A percentile compares a stretch with the other conserved stretches of the same genome.
phyloP scores from a whole-genome alignment of 2,329 filamentous ascomycete species.

The Talaromyces sp. region DNA sequence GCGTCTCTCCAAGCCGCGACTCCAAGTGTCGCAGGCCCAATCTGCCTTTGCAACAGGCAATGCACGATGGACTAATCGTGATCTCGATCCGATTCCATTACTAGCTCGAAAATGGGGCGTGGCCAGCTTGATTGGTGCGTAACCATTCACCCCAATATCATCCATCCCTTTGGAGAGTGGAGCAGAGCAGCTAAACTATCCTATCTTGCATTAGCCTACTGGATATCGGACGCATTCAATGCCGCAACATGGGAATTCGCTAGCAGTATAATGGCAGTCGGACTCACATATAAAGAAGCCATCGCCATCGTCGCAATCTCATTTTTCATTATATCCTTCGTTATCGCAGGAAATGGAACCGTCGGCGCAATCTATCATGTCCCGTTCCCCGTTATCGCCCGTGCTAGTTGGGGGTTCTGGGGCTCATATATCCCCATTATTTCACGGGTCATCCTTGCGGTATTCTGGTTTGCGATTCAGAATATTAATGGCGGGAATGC shows the following conservation, averaged over 20 bases:
- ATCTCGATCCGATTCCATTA: slow-evolving; percentile 53
- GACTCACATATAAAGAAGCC: slow-evolving; percentile 53
- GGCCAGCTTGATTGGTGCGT: slow-evolving; percentile 43
- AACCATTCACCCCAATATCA: background rate
- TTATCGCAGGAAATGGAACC: slow-evolving; percentile 65
- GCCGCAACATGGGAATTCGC: slow-evolving; percentile 60
- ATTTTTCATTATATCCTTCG: slow-evolving; percentile 58
- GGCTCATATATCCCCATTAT: slow-evolving; percentile 59
- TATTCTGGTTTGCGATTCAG: slow-evolving; percentile 69
- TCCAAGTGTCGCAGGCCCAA: slow-evolving; percentile 49
- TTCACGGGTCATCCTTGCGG: slow-evolving; percentile 56
- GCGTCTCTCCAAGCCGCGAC: slow-evolving; percentile 41
- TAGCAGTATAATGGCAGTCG: slow-evolving; percentile 40
- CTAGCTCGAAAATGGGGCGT: slow-evolving; percentile 51
- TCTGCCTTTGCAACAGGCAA: slow-evolving; percentile 51
- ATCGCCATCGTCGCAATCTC: slow-evolving; percentile 53
- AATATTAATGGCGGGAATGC: slow-evolving; percentile 64
- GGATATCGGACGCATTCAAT: slow-evolving; percentile 57
- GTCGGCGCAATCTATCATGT: slow-evolving; percentile 56
- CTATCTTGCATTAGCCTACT: slow-evolving; percentile 44
- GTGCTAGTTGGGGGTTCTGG: slow-evolving; percentile 61
- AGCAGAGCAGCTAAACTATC: background rate
- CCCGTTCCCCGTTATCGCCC: slow-evolving; percentile 59
- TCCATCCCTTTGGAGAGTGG: background rate
- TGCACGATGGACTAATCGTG: slow-evolving; percentile 51